Percentiles rank a stretch among this genome's conserved stretches.
These are phyloP conservation scores for Sphagnum contortum DNA, from an alignment of 225 moss, liverwort and hornwort genomes.

Conservation along the genomic window DNA sequence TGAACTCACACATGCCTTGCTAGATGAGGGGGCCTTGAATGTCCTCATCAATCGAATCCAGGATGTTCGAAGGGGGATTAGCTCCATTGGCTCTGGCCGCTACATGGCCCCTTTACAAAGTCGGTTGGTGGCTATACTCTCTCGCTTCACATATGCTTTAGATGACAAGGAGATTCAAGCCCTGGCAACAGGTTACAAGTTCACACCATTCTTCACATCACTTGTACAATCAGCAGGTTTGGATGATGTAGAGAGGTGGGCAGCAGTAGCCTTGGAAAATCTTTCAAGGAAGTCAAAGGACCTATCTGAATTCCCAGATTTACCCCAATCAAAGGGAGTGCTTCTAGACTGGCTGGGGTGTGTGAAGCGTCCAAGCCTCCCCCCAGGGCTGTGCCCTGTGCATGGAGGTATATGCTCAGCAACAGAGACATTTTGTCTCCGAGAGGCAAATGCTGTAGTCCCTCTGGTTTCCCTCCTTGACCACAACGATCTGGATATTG, in stretches of 20 bases:
- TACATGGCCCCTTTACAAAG: constrained; percentile 39
- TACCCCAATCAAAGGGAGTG: background rate
- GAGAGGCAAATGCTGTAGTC: constrained; percentile 58
- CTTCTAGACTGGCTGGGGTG: constrained; percentile 23
- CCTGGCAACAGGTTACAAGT: constrained; percentile 24
- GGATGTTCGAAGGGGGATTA: constrained; percentile 34
- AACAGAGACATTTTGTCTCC: constrained; percentile 51
- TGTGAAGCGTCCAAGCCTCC: constrained; percentile 24
- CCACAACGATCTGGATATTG: constrained; percentile 54
- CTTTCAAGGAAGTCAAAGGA: constrained; percentile 56
- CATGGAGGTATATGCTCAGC: constrained; percentile 63
- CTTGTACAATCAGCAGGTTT: constrained; percentile 29
- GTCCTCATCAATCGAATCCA: constrained; percentile 33
- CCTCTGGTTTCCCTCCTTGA: constrained; percentile 78
- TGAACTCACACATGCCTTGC: constrained; percentile 39
- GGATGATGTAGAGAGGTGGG: constrained; percentile 44
- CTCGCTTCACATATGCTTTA: constrained; percentile 40
- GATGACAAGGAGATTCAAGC: constrained; percentile 20
- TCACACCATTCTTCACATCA: constrained; percentile 33
- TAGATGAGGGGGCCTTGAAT: constrained; percentile 26
- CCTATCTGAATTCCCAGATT: constrained; percentile 14
- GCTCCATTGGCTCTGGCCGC: constrained; percentile 37
- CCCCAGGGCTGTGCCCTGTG: constrained; percentile 38
- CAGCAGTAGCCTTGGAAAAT: constrained; percentile 55
- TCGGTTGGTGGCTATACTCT: constrained; percentile 40